Evolutionary conservation across 2,329 filamentous ascomycete genomes (phyloP), one percentile per base, ranked within the genome.

Genomic region (Colletotrichum sp.): DNA sequence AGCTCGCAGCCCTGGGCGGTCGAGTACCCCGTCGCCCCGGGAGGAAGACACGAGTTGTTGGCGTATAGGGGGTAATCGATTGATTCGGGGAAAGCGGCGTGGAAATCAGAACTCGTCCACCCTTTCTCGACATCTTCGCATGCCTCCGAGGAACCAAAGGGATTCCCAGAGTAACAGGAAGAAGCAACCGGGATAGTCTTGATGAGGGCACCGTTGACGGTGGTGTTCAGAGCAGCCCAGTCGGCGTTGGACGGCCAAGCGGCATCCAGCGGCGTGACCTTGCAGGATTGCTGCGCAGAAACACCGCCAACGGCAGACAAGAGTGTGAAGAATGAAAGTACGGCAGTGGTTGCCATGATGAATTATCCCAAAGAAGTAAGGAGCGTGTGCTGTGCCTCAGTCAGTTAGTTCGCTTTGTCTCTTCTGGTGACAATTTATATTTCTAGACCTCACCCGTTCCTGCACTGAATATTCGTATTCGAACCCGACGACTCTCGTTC

Each of bases 151-250:
- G 60, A 71, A 24, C 21, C 26, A 15, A 75, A 75, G 3, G 72
- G 68, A 21, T 75, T 75, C 15, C 83, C 81, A n/a, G 73, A 30
- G 76, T 91, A 89, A 78, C 89, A 91, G 1, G 85, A 82, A 1
- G 84, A 78, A 1, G 84, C 90, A 4, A 90, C 78, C 0, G 89
- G 89, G 2, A 85, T 79, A 1, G 86, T 88, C 6, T 84, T 82
- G 28, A 90, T 81, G 34, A 90, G 81, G 21, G 80, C 81, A 2
- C 89, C 89, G 12, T 81, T 80, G 8, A 90, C 79, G 7, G 87
- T 85, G 18, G 79, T 59, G 74, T 90, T 90, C 72, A 90, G 84
- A 2, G 72, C 63, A 13, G 80, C 76, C 88, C 88, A 90, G 9
- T 69, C 68, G 8, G 55, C 49, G 60, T 78, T 16, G 68, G 71